A percentile compares a stretch with the other conserved stretches of the same genome.
These are phyloP conservation scores for Nicotiana otophora DNA, from an alignment of 257 asterid genomes.

Conservation along the genomic window DNA sequence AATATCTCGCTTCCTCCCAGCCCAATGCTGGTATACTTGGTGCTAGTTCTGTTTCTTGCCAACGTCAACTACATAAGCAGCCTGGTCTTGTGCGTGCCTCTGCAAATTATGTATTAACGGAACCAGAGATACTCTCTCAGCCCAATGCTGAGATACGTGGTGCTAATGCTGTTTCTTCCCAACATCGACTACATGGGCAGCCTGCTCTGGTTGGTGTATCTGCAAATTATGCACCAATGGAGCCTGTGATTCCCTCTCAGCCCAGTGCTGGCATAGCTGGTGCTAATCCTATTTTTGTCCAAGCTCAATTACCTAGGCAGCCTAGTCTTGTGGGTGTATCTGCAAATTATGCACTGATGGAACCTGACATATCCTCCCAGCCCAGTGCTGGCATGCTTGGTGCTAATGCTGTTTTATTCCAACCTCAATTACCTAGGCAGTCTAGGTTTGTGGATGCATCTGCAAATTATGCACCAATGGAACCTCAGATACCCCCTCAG, in stretches of 20 bases:
- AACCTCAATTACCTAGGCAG: slow-evolving; percentile 12
- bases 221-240: slow-evolving; percentile 15
- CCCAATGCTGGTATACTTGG: background rate
- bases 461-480: slow-evolving; percentile 13
- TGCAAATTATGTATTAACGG: slow-evolving; percentile 14
- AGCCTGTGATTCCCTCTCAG: slow-evolving; percentile 21
- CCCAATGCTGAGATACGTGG: slow-evolving; percentile 11
- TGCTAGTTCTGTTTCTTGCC: slow-evolving; percentile 19
- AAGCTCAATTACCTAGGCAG: slow-evolving; percentile 15
- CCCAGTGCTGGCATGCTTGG: slow-evolving; percentile 1
- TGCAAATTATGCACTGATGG: slow-evolving; percentile 14
- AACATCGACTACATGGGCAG: slow-evolving; percentile 12
- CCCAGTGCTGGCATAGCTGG: slow-evolving; percentile 11
- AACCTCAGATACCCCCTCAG: slow-evolving; percentile 24
- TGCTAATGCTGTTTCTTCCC: slow-evolving; percentile 20
- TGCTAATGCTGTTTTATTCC: slow-evolving; percentile 18
- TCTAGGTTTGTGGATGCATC: slow-evolving; percentile 7
- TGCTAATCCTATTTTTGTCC: slow-evolving; percentile 20
- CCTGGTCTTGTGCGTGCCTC: slow-evolving; percentile 10
- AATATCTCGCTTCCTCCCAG: slow-evolving; percentile 10
- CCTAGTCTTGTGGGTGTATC: slow-evolving; percentile 11
- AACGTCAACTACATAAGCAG: slow-evolving; percentile 12
- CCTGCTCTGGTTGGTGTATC: slow-evolving; percentile 11
- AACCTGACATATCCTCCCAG: slow-evolving; percentile 20
- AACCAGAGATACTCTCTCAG: slow-evolving; percentile 22